These are phyloP conservation scores for Calocybe gangraenosa DNA, from an alignment of 768 basidiomycete genomes.

Conservation along the genomic window DNA sequence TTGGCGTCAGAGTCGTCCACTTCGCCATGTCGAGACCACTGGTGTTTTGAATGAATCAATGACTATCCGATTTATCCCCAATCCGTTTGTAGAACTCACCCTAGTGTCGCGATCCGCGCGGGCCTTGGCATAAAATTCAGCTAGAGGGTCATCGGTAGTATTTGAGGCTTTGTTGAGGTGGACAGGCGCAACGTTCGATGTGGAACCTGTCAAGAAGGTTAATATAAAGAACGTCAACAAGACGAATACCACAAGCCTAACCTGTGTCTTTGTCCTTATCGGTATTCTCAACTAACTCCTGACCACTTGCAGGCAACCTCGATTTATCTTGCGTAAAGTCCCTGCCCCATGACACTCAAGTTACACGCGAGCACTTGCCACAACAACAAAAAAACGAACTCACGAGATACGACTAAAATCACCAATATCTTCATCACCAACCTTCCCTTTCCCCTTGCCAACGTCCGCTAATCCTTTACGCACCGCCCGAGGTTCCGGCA, in stretches of 20 bases:
- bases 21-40: slow-evolving; percentile 35
- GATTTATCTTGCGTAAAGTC: slow-evolving; percentile 35
- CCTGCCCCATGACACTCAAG: too few relatives aligned
- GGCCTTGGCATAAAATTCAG: slow-evolving; percentile 60
- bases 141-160: slow-evolving; percentile 47
- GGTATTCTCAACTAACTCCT: background rate
- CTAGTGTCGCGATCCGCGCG: slow-evolving; percentile 40
- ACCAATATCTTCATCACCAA: slow-evolving; percentile 9
- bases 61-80: too few relatives aligned
- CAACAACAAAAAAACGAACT: slow-evolving; percentile 15
- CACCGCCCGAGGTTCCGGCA: slow-evolving; percentile 10
- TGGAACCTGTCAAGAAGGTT: too few relatives aligned
- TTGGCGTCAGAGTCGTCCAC: slow-evolving; percentile 31
- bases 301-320: slow-evolving; percentile 15
- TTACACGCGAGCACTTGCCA: too few relatives aligned
- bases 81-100: slow-evolving; percentile 30
- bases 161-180: slow-evolving; percentile 9
- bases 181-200: slow-evolving; percentile 9
- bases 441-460: slow-evolving; percentile 16
- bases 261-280: too few relatives aligned
- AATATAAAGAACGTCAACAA: too few relatives aligned
- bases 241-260: too few relatives aligned
- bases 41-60: background rate
- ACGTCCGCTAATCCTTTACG: too few relatives aligned
- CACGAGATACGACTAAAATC: slow-evolving; percentile 48